Evolutionary conservation across 495 filamentous ascomycete genomes (phyloP).

Genomic region (Penicillium pancosmium): DNA sequence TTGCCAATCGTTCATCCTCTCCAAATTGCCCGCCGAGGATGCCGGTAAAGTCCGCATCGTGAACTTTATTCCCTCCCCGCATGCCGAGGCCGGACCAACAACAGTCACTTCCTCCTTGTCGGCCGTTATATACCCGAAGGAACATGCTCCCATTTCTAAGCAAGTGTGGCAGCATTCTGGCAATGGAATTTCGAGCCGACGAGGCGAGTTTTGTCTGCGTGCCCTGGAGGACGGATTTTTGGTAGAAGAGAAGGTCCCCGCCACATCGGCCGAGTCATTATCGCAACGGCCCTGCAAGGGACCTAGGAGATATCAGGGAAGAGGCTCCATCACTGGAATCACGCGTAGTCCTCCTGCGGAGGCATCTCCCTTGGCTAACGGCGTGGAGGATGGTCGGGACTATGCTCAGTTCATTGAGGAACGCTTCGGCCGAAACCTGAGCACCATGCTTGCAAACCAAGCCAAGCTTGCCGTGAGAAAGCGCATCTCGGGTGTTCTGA

Average conservation of each 20-base stretch:
- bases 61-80: constrained; percentile 61
- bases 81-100: constrained; percentile 33
- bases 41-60: constrained; percentile 60
- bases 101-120: constrained; percentile 60
- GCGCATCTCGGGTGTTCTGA: constrained; percentile 86
- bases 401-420: constrained; percentile 86
- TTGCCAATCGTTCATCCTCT: constrained; percentile 72
- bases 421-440: constrained; percentile 90
- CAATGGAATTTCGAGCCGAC: constrained; percentile 90
- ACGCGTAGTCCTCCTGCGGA: constrained; percentile 19
- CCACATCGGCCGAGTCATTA: constrained; percentile 28
- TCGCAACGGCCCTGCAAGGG: constrained; percentile 60
- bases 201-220: constrained; percentile 82
- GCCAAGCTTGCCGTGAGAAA: constrained; percentile 85
- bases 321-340: constrained; percentile 43
- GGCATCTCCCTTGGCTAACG: constrained; percentile 15
- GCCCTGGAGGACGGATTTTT: constrained; percentile 73
- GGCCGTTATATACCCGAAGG: constrained; percentile 70
- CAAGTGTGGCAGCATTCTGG: constrained; percentile 96
- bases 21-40: constrained; percentile 52
- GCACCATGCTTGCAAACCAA: constrained; percentile 70
- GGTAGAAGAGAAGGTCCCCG: constrained; percentile 47
- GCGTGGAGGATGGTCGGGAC: constrained; percentile 60
- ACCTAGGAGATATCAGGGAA: constrained; percentile 71
- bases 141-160: constrained; percentile 71